These are phyloP conservation scores for Sarocladium strictum DNA, from an alignment of 2,329 filamentous ascomycete species.

Conservation along the genomic window DNA sequence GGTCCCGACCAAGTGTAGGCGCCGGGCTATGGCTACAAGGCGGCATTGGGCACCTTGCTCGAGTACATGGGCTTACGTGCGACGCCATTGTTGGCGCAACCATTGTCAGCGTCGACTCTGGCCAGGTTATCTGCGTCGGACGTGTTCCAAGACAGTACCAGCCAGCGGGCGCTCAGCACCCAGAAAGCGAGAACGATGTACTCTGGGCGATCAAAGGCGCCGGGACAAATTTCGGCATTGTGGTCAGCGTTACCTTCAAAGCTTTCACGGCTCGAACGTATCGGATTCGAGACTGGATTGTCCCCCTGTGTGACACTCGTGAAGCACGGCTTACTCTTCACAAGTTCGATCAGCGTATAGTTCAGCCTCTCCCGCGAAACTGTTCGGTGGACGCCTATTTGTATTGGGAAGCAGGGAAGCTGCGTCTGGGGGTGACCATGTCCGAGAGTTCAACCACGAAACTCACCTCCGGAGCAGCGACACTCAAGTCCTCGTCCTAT, in stretches of 20 bases:
- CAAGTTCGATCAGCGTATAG: conserved; percentile 32
- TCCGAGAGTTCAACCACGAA: conserved; percentile 31
- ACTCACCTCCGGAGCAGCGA: conserved; percentile 2
- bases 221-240: conserved; percentile 53
- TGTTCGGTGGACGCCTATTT: conserved; percentile 51
- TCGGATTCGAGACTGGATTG: conserved; percentile 31
- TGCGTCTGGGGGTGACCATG: conserved; percentile 47
- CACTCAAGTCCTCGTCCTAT: background rate
- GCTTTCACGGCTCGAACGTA: conserved; percentile 36
- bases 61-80: conserved; percentile 50
- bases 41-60: conserved; percentile 54
- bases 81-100: conserved; percentile 56
- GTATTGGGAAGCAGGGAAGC: conserved; percentile 37
- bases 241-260: conserved; percentile 47
- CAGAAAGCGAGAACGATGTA: conserved; percentile 43
- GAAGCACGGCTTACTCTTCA: conserved; percentile 29
- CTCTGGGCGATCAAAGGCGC: conserved; percentile 55
- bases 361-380: conserved; percentile 31
- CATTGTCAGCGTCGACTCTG: conserved; percentile 44
- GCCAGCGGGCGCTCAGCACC: conserved; percentile 33
- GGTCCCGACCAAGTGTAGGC: conserved; percentile 57
- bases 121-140: conserved; percentile 44
- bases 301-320: conserved; percentile 23
- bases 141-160: conserved; percentile 38
- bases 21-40: conserved; percentile 60